Conservation (phyloP, 805 yeast genomes). For the Starmera dryadoides region DNA sequence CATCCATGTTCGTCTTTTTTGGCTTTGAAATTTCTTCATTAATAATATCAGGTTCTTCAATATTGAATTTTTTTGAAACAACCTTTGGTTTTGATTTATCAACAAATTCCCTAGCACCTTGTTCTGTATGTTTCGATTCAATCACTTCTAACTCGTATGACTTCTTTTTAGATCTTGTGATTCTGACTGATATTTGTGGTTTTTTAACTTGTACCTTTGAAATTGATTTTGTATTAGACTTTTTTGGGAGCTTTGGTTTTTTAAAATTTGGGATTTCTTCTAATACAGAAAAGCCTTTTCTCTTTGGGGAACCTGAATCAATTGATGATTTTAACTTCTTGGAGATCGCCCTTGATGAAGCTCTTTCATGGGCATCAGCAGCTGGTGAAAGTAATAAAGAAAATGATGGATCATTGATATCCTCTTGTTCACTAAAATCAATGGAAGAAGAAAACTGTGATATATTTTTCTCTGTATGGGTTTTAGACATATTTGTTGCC, state of each 20-base stretch:
- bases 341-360: slow-evolving; percentile 8
- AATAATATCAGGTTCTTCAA: no score
- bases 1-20: no score
- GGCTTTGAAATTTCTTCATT: no score
- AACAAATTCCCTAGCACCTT: not conserved
- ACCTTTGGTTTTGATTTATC: no score
- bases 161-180: not conserved
- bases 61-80: not conserved
- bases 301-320: slow-evolving; percentile 1
- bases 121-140: not conserved
- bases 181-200: not conserved
- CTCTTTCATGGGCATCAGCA: slow-evolving; percentile 9
- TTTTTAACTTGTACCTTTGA: not conserved
- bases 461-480: not conserved
- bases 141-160: no score
- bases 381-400: slow-evolving; percentile 8
- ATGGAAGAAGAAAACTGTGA: not conserved
- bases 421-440: not conserved
- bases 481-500: not conserved
- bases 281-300: not conserved
- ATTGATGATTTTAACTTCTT: not conserved
- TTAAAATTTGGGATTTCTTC: not conserved
- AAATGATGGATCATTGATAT: not conserved
- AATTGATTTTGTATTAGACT: not conserved
- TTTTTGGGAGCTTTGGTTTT: not conserved